Evolutionary conservation across 208 protist genomes (phyloP).

Genomic region (Leishmania tropica): DNA sequence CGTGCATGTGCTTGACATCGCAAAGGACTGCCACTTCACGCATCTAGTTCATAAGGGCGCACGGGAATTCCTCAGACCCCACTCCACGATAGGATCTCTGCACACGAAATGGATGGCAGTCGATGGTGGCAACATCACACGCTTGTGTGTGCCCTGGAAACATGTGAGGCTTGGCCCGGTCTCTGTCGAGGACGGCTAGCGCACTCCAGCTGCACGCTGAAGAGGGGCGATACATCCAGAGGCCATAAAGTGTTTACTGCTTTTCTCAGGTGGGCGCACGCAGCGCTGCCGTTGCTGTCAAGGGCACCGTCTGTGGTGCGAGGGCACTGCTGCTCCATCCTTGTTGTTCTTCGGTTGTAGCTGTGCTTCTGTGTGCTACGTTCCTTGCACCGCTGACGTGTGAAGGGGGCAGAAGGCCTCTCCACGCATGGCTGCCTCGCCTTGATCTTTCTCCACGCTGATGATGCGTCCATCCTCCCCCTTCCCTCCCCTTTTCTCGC

Average conservation of each 20-base stretch:
- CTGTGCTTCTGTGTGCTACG: background rate
- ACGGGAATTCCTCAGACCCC: background rate
- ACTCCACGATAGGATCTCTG: background rate
- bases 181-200: background rate
- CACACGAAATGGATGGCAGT: background rate
- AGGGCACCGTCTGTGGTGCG: background rate
- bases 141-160: background rate
- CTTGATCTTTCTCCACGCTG: background rate
- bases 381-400: background rate
- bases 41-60: background rate
- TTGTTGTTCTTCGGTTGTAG: background rate
- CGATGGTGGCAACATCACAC: background rate
- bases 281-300: background rate
- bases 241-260: background rate
- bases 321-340: background rate
- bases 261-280: background rate
- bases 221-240: background rate
- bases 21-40: background rate
- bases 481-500: background rate
- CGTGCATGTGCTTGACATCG: background rate
- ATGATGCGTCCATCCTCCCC: background rate
- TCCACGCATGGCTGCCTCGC: background rate
- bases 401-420: background rate
- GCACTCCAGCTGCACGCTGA: background rate
- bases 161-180: background rate